Percentiles rank a stretch among this genome's conserved stretches.
Evolutionary conservation across 306 rosid genomes (phyloP).

Genomic region (Lupinus albus): DNA sequence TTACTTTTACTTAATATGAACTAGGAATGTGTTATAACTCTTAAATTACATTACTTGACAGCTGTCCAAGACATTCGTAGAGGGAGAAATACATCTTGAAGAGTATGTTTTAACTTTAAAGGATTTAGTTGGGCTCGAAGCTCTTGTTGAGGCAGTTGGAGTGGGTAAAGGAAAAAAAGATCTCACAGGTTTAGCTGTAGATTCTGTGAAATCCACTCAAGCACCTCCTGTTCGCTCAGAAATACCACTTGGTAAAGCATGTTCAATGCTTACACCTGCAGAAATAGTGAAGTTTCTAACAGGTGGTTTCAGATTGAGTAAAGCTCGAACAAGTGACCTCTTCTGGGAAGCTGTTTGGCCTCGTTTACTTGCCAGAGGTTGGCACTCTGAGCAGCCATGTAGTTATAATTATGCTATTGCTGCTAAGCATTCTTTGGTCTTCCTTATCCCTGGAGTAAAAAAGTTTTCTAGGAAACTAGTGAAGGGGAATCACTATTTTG

Average conservation of each 20-base stretch:
- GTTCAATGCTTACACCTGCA: slow-evolving; percentile 62
- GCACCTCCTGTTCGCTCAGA: slow-evolving; percentile 61
- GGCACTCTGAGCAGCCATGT: slow-evolving; percentile 95
- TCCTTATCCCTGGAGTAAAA: slow-evolving; percentile 82
- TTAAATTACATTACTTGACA: slow-evolving; percentile 48
- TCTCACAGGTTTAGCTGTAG: slow-evolving; percentile 64
- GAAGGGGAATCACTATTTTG: slow-evolving; percentile 79
- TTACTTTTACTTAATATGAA: not conserved
- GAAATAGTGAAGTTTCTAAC: slow-evolving; percentile 80
- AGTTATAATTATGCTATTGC: slow-evolving; percentile 50
- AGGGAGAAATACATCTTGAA: slow-evolving; percentile 72
- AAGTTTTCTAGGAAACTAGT: slow-evolving; percentile 74
- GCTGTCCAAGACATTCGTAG: slow-evolving; percentile 68
- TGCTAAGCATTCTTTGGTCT: slow-evolving; percentile 69
- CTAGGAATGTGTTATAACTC: slow-evolving; percentile 13
- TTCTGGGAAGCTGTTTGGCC: slow-evolving; percentile 99
- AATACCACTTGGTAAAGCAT: slow-evolving; percentile 86
- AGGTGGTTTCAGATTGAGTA: slow-evolving; percentile 85
- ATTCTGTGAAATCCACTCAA: slow-evolving; percentile 60
- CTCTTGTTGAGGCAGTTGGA: slow-evolving; percentile 78
- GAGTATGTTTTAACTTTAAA: slow-evolving; percentile 67
- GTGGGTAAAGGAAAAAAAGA: slow-evolving; percentile 88
- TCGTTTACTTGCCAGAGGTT: slow-evolving; percentile 90
- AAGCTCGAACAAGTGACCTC: slow-evolving; percentile 84
- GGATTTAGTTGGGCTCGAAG: slow-evolving; percentile 65